Conservation (phyloP, 1,284 basidiomycete genomes). For the Cutaneotrichosporon cutaneum region DNA sequence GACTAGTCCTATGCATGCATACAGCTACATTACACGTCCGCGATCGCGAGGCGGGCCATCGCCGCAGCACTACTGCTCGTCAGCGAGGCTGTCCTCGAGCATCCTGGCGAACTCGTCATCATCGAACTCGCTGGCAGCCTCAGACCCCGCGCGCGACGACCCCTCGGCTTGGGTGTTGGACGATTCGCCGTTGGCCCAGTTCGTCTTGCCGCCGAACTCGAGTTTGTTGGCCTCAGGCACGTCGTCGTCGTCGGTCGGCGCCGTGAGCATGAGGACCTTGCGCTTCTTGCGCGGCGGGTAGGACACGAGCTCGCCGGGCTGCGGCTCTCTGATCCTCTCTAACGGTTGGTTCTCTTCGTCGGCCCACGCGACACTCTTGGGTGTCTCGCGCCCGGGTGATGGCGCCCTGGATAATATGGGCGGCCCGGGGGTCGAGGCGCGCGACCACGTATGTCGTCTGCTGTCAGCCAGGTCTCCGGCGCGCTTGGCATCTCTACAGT, state of each 20-base stretch:
- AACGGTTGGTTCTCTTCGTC: conserved; percentile 45
- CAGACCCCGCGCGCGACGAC: conserved; percentile 13
- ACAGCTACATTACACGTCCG: background rate
- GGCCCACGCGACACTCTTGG: conserved; percentile 45
- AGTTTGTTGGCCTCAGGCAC: conserved; percentile 36
- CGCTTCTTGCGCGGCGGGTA: conserved; percentile 27
- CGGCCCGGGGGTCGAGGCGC: conserved; percentile 20
- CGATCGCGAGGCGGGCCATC: background rate
- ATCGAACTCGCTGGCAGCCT: conserved; percentile 21
- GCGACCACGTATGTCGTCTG: conserved; percentile 18
- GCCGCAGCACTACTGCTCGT: conserved; percentile 13
- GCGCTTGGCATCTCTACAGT: background rate
- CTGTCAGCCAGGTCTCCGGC: background rate
- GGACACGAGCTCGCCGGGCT: conserved; percentile 25
- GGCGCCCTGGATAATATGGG: conserved; percentile 13
- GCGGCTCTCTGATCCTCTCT: conserved; percentile 27
- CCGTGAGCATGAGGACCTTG: conserved; percentile 37
- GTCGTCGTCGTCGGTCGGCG: conserved; percentile 21
- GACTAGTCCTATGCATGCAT: conserved; percentile 1
- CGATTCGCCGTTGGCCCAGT: background rate
- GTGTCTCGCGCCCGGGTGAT: background rate
- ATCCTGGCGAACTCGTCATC: conserved; percentile 47
- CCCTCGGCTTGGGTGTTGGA: conserved; percentile 9
- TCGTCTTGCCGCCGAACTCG: conserved; percentile 13
- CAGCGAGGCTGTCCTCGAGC: conserved; percentile 17